Evolutionary conservation across 2,329 filamentous ascomycete species (phyloP), one percentile per base, ranked within the genome.

Genomic region (Fusarium sacchari): DNA sequence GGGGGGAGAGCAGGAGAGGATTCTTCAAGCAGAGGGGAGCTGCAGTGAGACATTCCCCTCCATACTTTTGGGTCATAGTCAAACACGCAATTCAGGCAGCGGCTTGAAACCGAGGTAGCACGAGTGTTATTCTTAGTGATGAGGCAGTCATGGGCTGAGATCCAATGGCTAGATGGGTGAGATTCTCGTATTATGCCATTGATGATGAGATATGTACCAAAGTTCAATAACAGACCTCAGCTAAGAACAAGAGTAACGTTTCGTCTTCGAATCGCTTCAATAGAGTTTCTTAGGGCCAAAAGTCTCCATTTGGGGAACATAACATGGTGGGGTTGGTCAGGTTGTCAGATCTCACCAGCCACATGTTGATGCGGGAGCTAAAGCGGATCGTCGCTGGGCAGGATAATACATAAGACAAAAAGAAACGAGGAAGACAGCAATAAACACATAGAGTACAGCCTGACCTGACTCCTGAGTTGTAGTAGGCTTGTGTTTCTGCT

Each of bases 331-430:
- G 53, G 32, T 59, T 49, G 60, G 26, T n/a, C n/a, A n/a, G n/a
- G n/a, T 59, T 57, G 65, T 59, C 66, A 73, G 65, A 73, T 73
- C 70, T 67, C 60, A 71, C 57, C 70, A 73, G 70, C 70, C 70
- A 73, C 70, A 73, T 67, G 60, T 62, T 73, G 42, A 60, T 24
- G 61, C 64, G 69, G 69, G 69, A 73, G 67, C 67, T 69, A 69
- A 69, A 37, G 47, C 43, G 26, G 65, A 69, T 69, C 67, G 59
- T 69, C 61, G 40, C 39, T 42, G 36, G 50, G 46, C 30, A 39
- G n/a, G 59, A 9, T 32, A 22, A 28, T 18, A 42, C 20, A 9
- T 32, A 22, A 28, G n/a, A 42, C 20, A 42, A 20, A 17, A 10
- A 36, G 30, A 42, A 34, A 28, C 18, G 20, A 32, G 22, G 37